These are phyloP conservation scores for Sicyos edulis DNA, from an alignment of 306 rosid genomes.

Conservation along the genomic window DNA sequence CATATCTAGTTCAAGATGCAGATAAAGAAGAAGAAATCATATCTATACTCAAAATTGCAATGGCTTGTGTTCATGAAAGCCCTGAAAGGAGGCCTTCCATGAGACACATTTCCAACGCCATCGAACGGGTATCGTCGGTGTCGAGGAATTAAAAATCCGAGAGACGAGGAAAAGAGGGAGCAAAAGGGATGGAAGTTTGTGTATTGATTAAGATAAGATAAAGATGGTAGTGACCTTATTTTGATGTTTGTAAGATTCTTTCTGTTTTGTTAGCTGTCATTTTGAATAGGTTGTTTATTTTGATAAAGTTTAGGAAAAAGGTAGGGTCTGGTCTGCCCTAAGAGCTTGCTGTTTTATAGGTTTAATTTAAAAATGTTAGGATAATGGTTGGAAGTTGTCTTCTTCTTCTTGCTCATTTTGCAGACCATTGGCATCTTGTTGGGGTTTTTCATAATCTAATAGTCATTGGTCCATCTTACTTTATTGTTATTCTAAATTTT, in stretches of 20 bases:
- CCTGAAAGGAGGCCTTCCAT: conserved; percentile 89
- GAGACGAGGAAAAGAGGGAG: background rate
- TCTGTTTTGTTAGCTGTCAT: conserved; percentile 18
- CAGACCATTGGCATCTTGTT: conserved; percentile 4
- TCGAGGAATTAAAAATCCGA: conserved; percentile 21
- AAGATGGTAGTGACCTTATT: background rate
- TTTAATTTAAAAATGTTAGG: background rate
- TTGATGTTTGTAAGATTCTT: conserved; percentile 15
- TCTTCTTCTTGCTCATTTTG: conserved; percentile 22
- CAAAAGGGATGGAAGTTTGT: background rate
- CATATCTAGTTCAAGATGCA: conserved; percentile 52
- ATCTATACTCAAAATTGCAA: conserved; percentile 73
- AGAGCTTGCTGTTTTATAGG: conserved; percentile 13
- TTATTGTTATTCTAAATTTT: background rate
- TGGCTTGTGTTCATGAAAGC: conserved; percentile 78
- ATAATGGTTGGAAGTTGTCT: conserved; percentile 19
- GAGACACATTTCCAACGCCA: conserved; percentile 73
- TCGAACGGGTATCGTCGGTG: conserved; percentile 50
- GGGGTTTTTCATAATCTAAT: background rate
- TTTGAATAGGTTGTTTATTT: conserved; percentile 8
- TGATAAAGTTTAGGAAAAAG: conserved; percentile 5
- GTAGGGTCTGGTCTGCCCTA: conserved; percentile 17
- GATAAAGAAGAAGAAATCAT: conserved; percentile 79
- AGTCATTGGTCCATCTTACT: conserved; percentile 5
- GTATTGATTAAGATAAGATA: background rate